Conservation (phyloP, 352 stramenopile genomes). For the Albugo laibachii region DNA sequence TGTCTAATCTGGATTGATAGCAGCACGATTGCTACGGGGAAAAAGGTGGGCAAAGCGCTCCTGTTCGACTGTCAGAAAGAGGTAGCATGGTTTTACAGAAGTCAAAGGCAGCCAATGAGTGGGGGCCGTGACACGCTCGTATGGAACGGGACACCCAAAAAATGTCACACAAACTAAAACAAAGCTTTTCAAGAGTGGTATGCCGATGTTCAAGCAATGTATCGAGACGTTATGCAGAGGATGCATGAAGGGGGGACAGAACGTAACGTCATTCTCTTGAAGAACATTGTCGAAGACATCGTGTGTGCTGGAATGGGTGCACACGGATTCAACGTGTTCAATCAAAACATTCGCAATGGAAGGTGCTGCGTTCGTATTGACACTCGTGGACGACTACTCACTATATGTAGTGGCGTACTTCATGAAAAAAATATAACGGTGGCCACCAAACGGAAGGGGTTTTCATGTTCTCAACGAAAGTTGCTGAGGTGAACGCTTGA, state of each 20-base stretch:
- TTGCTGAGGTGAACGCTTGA: constrained; percentile 6
- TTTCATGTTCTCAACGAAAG: constrained; percentile 7
- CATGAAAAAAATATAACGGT: constrained; percentile 10
- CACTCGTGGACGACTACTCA: constrained; percentile 8
- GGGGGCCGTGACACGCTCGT: constrained; percentile 8
- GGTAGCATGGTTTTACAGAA: constrained; percentile 2
- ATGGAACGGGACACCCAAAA: constrained; percentile 4
- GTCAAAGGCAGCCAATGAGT: constrained; percentile 1
- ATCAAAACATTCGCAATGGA: constrained; percentile 7
- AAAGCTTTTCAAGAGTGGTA: neutral
- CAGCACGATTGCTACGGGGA: constrained; percentile 1
- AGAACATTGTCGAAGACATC: too few species aligned
- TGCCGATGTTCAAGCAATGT: neutral
- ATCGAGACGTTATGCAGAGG: constrained; percentile 2
- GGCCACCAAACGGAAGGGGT: neutral
- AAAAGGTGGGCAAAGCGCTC: constrained; percentile 7
- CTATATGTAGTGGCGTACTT: constrained; percentile 8
- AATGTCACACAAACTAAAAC: neutral
- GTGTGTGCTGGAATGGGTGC: constrained; percentile 3
- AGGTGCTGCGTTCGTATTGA: constrained; percentile 3
- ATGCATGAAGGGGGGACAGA: constrained; percentile 7
- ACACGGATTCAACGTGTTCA: constrained; percentile 8
- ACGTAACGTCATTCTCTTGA: constrained; percentile 2
- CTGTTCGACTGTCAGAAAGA: constrained; percentile 6
- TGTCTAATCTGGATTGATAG: constrained; percentile 2